These are phyloP conservation scores for Acanthamoeba pearcei DNA, from an alignment of 208 protist genomes.

Conservation along the genomic window DNA sequence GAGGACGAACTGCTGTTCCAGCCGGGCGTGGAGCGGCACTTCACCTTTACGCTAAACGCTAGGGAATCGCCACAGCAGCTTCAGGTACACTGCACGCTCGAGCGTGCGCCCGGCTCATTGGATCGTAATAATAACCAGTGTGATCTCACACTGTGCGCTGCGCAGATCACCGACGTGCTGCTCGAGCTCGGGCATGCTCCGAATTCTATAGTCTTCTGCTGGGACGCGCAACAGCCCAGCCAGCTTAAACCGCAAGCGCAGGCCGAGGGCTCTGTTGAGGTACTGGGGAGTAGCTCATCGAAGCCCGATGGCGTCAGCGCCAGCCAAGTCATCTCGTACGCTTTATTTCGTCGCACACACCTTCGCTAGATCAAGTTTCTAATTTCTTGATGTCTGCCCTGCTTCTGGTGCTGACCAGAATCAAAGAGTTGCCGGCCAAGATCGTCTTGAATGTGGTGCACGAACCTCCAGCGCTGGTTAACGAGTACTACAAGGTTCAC, in stretches of 20 bases:
- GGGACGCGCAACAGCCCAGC: background rate
- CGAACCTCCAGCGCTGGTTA: conserved; percentile 11
- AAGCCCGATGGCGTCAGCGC: background rate
- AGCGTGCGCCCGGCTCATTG: too few species aligned
- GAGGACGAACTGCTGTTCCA: background rate
- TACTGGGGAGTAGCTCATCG: background rate
- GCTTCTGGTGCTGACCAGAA: background rate
- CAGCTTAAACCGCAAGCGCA: background rate
- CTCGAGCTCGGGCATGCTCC: conserved; percentile 21
- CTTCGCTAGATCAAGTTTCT: too few species aligned
- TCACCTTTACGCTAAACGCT: background rate
- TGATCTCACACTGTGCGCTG: background rate
- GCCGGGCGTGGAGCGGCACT: background rate
- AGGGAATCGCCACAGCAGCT: background rate
- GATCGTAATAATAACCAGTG: too few species aligned
- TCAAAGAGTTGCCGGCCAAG: conserved; percentile 30
- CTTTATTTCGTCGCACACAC: background rate
- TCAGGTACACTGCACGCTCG: background rate
- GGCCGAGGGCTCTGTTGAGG: background rate
- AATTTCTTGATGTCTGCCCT: background rate
- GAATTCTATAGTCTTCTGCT: background rate
- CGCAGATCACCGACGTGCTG: background rate
- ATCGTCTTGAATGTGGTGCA: background rate
- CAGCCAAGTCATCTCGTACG: background rate
- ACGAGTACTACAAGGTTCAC: conserved; percentile 33